Conservation (phyloP, 2,329 filamentous ascomycete genomes). For the Ophiocordyceps robertsii region DNA sequence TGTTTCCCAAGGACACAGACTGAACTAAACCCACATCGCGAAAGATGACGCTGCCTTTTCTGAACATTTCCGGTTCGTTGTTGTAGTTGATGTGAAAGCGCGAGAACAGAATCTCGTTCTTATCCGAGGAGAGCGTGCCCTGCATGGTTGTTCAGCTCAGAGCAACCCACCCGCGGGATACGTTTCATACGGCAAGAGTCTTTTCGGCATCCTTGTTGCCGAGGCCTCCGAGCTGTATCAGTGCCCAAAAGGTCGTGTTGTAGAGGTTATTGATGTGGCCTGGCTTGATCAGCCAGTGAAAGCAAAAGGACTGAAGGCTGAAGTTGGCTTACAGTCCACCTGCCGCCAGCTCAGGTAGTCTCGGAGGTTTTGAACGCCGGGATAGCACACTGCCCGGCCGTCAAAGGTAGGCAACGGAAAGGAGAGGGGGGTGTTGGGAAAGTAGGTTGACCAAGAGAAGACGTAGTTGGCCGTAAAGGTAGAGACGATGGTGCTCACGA, state of each 20-base stretch:
- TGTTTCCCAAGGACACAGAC: no score
- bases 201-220: constrained; percentile 68
- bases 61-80: constrained; percentile 83
- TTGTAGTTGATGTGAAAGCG: constrained; percentile 94
- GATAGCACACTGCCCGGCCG: constrained; percentile 82
- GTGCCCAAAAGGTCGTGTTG: constrained; percentile 90
- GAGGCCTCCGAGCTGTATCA: constrained; percentile 68
- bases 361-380: constrained; percentile 64
- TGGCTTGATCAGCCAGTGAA: constrained; percentile 19
- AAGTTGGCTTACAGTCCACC: constrained; percentile 61
- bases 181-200: constrained; percentile 50
- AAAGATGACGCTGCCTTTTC: constrained; percentile 85
- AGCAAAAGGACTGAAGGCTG: neutral
- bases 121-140: constrained; percentile 76
- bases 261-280: constrained; percentile 98
- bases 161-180: no score
- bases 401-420: constrained; percentile 81
- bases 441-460: constrained; percentile 63
- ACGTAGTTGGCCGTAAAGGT: constrained; percentile 91
- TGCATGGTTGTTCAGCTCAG: constrained; percentile 19
- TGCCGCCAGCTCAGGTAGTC: constrained; percentile 98
- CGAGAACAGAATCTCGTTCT: constrained; percentile 91
- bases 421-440: constrained; percentile 56
- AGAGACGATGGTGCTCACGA: constrained; percentile 81
- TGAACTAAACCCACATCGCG: constrained; percentile 47